Base-by-base conservation (phyloP, 495 filamentous ascomycete genomes). In the Hypoxylon crocopeplum region DNA sequence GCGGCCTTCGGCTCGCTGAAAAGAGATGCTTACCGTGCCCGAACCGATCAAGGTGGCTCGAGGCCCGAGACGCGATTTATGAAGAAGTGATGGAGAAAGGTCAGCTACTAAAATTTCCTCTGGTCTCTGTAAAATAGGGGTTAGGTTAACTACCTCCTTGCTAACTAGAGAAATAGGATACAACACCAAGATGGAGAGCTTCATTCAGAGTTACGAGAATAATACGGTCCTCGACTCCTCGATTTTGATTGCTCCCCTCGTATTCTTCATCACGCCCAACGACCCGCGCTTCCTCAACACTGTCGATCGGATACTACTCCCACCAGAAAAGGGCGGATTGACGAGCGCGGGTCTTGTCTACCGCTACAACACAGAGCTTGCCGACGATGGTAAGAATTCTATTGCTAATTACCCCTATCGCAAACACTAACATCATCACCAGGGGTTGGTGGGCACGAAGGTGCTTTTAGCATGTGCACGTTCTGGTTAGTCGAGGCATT, bases 401-500 rank as follows among this genome's bases (percentile, higher is more conserved):
- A n/a, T 68, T 42, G 30, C 22, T 33, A 32, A 8, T 7, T 0
- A 19, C 7, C 27, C 11, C 11, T 27, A 12, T 13, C 27, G 6
- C n/a, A 3, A 10, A 22, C 10, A 22, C 47, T 58, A 51, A 38
- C 39, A 21, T 19, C 3, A 20, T n/a, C 42, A 20, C 54, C 58
- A 88, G 87, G 87, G n/a, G 84, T 91, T 3, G 85, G 85, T 29
- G 88, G 88, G 16, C 76, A 82, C 22, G 87, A 91, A 70, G 88
- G 88, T n/a, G 86, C 86, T 15, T 91, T 91, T 65, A 82, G 81
- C 66, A 90, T 91, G 87, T 88, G 87, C 54, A 91, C 87, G 0
- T 90, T 89, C 70, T 90, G 87, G 88, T 80, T 89, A 3, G 84
- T 89, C 2, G 88, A 90, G 67, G 86, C 88, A n/a, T 76, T 91